Base-by-base conservation (phyloP, 1,284 basidiomycete genomes). In the Phylloporus gajari region DNA sequence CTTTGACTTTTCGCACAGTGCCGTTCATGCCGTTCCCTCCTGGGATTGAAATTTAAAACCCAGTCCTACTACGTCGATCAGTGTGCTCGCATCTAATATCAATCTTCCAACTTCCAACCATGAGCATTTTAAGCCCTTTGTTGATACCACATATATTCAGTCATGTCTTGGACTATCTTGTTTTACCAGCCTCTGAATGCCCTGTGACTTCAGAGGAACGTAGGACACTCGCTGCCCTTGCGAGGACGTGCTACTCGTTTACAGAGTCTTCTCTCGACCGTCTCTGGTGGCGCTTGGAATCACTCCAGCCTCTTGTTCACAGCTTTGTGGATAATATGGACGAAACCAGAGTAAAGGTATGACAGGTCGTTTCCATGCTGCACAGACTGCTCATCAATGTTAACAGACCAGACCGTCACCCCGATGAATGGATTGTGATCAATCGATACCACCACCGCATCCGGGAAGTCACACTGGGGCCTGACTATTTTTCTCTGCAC, bases 241-340 rank as follows among this genome's bases (percentile, higher is more conserved):
- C 63, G 3, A 42, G 15, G 25, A 64, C 63, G 25, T 46, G 63
- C 32, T 23, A 27, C 23, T 27, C 63, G 19, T 32, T 64, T 25
- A 32, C 63, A 35, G 5, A 48, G 9, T 30, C 63, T 8, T 48
- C 27, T 11, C 44, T 46, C 12, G 27, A 64, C 42, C 27, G 63
- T 46, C 63, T 46, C 19, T 94, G 91, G 91, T 91, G 90, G 21
- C 35, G 38, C 35, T 19, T 73, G 21, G 66, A 66, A n/a, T 74
- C 65, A 19, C 46, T 74, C 27, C 27, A 56, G 2, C 73, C 73
- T 5, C 67, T 68, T 35, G 23, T 75, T 4, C 44, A 46, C 5
- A 61, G 59, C 35, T 66, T 60, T 63, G 2, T 63, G 0, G 5
- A 46, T 27, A 42, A 42, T 40, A 63, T 53, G 23, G 19, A 74